Evolutionary conservation across 148 eudicot species (phyloP).

Genomic region (Vaccinium macrocarpon): DNA sequence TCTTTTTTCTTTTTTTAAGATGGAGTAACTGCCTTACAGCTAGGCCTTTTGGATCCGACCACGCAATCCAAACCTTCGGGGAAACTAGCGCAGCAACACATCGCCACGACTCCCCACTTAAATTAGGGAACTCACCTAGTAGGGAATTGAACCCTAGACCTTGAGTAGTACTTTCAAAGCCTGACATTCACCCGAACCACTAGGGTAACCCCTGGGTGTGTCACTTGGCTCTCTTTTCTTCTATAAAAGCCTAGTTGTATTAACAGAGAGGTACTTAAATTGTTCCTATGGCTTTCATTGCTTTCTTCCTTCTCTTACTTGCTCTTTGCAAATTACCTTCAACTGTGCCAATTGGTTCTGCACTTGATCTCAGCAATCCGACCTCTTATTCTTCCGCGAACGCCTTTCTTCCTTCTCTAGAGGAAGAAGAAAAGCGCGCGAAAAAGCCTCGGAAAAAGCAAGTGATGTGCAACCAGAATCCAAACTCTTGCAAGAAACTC

Average conservation of each 20-base stretch:
- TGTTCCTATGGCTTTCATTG: slow-evolving; percentile 9
- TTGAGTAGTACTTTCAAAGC: no score
- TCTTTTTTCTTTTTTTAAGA: background rate
- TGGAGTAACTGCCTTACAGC: no score
- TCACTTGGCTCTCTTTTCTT: background rate
- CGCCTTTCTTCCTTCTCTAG: background rate
- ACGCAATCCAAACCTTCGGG: no score
- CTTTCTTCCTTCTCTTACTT: slow-evolving; percentile 1
- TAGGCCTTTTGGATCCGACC: no score
- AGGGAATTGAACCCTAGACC: no score
- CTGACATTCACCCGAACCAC: no score
- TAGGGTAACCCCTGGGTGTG: no score
- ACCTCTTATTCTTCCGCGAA: background rate
- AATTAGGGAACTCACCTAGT: no score
- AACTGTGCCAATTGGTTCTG: background rate
- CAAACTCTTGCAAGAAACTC: slow-evolving; percentile 5
- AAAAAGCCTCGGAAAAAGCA: slow-evolving; percentile 8
- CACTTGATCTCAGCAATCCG: background rate
- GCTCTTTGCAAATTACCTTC: background rate
- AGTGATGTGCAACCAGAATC: background rate
- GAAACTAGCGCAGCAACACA: no score
- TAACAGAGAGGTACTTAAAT: background rate
- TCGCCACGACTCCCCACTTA: no score
- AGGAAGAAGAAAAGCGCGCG: background rate
- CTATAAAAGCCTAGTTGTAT: background rate